Conservation (phyloP, 2,329 filamentous ascomycete species). For the Zalaria sp. region DNA sequence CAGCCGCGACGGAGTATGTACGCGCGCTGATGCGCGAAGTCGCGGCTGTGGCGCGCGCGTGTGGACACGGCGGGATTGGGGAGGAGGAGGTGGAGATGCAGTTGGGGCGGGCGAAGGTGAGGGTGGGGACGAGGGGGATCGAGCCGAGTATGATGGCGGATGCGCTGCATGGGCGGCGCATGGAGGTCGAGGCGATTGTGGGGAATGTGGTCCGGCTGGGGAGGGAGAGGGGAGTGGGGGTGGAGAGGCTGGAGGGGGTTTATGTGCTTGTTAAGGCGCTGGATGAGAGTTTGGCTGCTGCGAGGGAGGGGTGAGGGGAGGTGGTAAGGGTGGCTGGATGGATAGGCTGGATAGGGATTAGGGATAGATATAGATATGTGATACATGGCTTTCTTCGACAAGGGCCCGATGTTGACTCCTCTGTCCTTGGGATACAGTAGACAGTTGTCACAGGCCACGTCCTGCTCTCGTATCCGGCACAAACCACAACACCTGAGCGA, state of each 20-base stretch:
- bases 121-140: constrained; percentile 24
- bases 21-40: constrained; percentile 32
- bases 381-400: too few species aligned
- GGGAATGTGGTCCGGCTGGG: constrained; percentile 31
- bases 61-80: constrained; percentile 24
- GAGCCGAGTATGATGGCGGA: constrained; percentile 39
- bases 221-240: constrained; percentile 23
- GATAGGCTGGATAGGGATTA: too few species aligned
- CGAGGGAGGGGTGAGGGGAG: background rate
- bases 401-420: too few species aligned
- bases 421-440: too few species aligned
- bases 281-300: constrained; percentile 18
- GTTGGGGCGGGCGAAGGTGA: constrained; percentile 21
- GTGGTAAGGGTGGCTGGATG: too few species aligned
- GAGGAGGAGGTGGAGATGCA: constrained; percentile 23
- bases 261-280: constrained; percentile 31
- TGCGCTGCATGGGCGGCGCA: constrained; percentile 23
- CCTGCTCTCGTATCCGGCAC: too few species aligned
- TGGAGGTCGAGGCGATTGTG: constrained; percentile 38
- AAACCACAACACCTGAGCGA: too few species aligned
- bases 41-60: constrained; percentile 23
- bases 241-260: constrained; percentile 28
- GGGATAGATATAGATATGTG: too few species aligned
- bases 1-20: constrained; percentile 21
- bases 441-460: too few species aligned